Conservation (phyloP, 208 protist species). For the Trypanosoma caninum region DNA sequence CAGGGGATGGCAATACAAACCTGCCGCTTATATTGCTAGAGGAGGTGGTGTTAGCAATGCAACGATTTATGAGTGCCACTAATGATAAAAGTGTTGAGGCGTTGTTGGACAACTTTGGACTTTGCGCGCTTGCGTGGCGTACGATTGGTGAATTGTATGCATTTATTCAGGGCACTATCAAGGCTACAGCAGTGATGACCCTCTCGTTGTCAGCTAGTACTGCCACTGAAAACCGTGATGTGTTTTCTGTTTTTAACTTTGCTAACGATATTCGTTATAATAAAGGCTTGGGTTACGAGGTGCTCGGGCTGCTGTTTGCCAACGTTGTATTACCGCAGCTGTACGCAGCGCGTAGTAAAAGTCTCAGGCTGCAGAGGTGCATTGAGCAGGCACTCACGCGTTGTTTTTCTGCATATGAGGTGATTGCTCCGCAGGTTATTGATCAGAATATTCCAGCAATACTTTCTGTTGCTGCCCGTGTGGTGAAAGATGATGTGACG, state of each 20-base stretch:
- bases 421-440: constrained; percentile 86
- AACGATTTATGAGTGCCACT: constrained; percentile 52
- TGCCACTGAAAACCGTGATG: neutral
- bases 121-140: constrained; percentile 61
- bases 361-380: neutral
- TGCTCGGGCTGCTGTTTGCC: constrained; percentile 80
- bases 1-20: constrained; percentile 85
- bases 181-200: neutral
- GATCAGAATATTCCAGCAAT: constrained; percentile 75
- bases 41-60: constrained; percentile 61
- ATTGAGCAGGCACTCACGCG: constrained; percentile 36
- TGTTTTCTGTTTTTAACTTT: constrained; percentile 42
- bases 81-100: constrained; percentile 5
- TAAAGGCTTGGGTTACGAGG: constrained; percentile 83
- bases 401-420: constrained; percentile 81
- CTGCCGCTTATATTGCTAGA: constrained; percentile 86
- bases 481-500: constrained; percentile 11
- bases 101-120: constrained; percentile 45
- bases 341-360: constrained; percentile 13
- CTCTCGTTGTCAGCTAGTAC: neutral
- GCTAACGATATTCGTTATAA: constrained; percentile 83
- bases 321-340: constrained; percentile 76
- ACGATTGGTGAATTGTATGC: constrained; percentile 62
- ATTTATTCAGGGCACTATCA: constrained; percentile 47
- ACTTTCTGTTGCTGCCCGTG: constrained; percentile 55